Base-by-base conservation (phyloP, 2,329 filamentous ascomycete genomes). In the Aspergillus pseudotamarii region DNA sequence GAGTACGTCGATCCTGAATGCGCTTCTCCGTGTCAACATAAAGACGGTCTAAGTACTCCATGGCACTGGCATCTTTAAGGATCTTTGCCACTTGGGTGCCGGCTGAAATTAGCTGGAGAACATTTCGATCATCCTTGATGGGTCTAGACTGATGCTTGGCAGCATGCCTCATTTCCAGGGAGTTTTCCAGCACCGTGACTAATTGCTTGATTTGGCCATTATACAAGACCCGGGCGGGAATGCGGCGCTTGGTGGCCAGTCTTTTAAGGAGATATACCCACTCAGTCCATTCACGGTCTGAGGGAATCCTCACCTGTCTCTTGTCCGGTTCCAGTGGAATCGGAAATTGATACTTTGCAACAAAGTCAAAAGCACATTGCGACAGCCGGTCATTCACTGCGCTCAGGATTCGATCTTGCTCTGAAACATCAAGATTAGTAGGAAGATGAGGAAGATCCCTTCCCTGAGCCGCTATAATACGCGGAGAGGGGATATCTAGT, bases 151-250 rank as follows among this genome's bases (percentile, higher is more conserved):
- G 91, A 79, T 94, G 90, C 78, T 93, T 93, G 56, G 91, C 90
- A 63, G 91, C 91, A 77, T 94, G 91, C 66, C 92, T 86, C 91
- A 94, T 94, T 81, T 94, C 92, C 72, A 96, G 82, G 55, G 91
- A 94, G 79, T 95, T 96, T 75, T 96, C 92, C 71, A 96, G 81
- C 34, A 95, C 91, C 48, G 92, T 95, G 68, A 95, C 91, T 78
- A 96, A 89, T 78, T 95, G 92, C 80, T 94, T 95, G 80, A 96
- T 96, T 80, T 96, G 92, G 64, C 91, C 91, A 76, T 95, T 92
- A 82, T 94, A 95, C 50, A 96, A 82, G 23, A 95, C 91, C 61
- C 92, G 85, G 54, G 92, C 91, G 6, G 92, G 92, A 69, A 96
- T 94, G 66, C 92, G 88, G 68, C 92, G 86, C 81, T 94, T 95